Conservation (phyloP, 495 filamentous ascomycete species). For the Aspergillus hancockii region DNA sequence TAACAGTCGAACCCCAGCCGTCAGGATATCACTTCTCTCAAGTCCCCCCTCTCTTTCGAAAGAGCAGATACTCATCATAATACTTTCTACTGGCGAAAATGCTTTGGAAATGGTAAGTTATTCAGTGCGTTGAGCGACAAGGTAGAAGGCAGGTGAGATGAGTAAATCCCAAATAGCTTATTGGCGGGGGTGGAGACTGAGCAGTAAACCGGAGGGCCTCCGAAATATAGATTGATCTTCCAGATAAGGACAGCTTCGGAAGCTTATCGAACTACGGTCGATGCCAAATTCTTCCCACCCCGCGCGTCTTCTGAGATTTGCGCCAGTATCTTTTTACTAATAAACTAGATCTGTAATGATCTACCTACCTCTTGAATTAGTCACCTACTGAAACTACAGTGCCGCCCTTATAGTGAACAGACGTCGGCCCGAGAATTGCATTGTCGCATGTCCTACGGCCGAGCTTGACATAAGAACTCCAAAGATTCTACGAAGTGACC, state of each 20-base stretch:
- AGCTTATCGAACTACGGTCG: neutral
- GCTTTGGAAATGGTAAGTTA: too few species aligned
- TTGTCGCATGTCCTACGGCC: neutral
- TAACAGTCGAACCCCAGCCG: too few species aligned
- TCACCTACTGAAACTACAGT: neutral
- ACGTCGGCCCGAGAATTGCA: neutral
- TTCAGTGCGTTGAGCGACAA: too few species aligned
- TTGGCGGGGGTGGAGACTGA: too few species aligned
- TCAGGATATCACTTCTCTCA: too few species aligned
- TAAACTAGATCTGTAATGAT: neutral
- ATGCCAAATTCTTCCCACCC: neutral
- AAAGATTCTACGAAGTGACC: neutral
- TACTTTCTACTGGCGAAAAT: too few species aligned
- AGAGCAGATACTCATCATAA: too few species aligned
- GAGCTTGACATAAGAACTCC: neutral
- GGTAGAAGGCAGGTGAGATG: too few species aligned
- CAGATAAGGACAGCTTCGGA: constrained; percentile 4
- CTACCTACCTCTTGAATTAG: neutral
- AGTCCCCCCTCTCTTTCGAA: too few species aligned
- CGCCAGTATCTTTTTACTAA: neutral
- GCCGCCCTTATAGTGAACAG: neutral
- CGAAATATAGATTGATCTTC: too few species aligned
- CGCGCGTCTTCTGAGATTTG: neutral
- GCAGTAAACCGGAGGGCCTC: too few species aligned
- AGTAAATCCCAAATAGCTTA: too few species aligned